Base-by-base conservation (phyloP, 169 alveolate species). In the Eimeria tenella region DNA sequence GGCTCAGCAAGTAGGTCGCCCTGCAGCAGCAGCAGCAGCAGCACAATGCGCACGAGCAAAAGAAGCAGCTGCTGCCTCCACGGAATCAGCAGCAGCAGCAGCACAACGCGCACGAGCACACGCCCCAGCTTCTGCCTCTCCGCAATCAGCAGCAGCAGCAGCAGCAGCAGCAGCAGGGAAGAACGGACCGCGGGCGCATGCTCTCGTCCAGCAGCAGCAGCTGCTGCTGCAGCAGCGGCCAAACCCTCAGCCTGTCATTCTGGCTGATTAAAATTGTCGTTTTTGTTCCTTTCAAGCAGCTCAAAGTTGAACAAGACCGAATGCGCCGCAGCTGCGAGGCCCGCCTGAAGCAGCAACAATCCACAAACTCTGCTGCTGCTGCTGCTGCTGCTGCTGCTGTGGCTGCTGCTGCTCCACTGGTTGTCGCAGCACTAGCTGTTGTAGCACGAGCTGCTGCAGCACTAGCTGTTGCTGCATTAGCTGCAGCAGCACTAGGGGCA, bases 201-300 rank as follows among this genome's bases (percentile, higher is more conserved):
- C 31, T 8, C n/a, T 68, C 77, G 11, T 68, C 77, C 49, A 68
- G 77, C 77, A 68, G 77, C 77, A 68, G 77, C 77, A 68, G 77
- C 77, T 68, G 49, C 77, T 68, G 77, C 77, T 17, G 77, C 77
- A 68, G 77, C 49, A 68, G 31, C 11, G 77, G 77, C 77, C 77
- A 68, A n/a, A n/a, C 77, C 31, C n/a, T 15, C n/a, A 68, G 77
- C 49, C 49, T n/a, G 77, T 68, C 77, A 10, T 11, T n/a, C n/a
- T 68, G 11, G 77, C 77, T 68, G 77, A n/a, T 5, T 13, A 68
- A 10, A 11, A 68, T 11, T 11, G 77, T 68, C 11, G 77, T 68
- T n/a, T 17, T 68, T 15, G 42, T 68, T 15, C 77, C 31, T 10
- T 10, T 23, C 49, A 68, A 10, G 9, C 42, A 68, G 11, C 77